A percentile compares a stretch with the other conserved stretches of the same genome.
Evolutionary conservation across 2,329 filamentous ascomycete species (phyloP).

Genomic region (Pseudogymnoascus sp.): DNA sequence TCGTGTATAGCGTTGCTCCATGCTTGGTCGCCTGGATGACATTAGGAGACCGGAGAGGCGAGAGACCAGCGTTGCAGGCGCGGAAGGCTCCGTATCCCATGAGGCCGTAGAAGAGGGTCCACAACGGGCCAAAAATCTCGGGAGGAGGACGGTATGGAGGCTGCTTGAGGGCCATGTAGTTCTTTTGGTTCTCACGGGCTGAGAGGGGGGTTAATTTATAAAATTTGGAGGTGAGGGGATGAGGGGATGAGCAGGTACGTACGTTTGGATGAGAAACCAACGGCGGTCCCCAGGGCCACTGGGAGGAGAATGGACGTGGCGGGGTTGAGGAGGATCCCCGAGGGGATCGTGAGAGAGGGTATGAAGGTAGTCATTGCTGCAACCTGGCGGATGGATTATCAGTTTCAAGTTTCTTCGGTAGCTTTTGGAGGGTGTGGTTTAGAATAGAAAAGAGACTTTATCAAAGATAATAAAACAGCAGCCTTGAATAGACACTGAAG

Average conservation of each 20-base stretch:
- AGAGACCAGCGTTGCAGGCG: constrained; percentile 57
- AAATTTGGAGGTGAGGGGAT: constrained; percentile 5
- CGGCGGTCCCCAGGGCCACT: constrained; percentile 62
- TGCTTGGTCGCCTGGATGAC: constrained; percentile 55
- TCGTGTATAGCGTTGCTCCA: constrained; percentile 73
- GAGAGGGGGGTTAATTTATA: constrained; percentile 1
- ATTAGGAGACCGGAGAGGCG: constrained; percentile 44
- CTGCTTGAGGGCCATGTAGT: constrained; percentile 61
- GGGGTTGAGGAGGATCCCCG: constrained; percentile 62
- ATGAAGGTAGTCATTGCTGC: constrained; percentile 70
- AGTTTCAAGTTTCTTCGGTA: background rate
- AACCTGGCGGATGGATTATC: constrained; percentile 3
- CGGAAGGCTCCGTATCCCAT: constrained; percentile 90
- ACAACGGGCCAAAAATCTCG: constrained; percentile 56
- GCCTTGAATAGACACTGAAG: background rate
- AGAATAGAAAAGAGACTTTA: background rate
- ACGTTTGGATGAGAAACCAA: constrained; percentile 65
- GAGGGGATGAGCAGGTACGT: constrained; percentile 26
- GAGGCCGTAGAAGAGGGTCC: constrained; percentile 60
- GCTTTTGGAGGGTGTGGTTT: background rate
- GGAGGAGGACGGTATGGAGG: constrained; percentile 56
- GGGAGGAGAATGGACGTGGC: constrained; percentile 71
- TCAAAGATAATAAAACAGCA: background rate
- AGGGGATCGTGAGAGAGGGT: constrained; percentile 68
- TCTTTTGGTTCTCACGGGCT: constrained; percentile 53